Conservation (phyloP, 2,329 filamentous ascomycete genomes). For the Venturia aucupariae region DNA sequence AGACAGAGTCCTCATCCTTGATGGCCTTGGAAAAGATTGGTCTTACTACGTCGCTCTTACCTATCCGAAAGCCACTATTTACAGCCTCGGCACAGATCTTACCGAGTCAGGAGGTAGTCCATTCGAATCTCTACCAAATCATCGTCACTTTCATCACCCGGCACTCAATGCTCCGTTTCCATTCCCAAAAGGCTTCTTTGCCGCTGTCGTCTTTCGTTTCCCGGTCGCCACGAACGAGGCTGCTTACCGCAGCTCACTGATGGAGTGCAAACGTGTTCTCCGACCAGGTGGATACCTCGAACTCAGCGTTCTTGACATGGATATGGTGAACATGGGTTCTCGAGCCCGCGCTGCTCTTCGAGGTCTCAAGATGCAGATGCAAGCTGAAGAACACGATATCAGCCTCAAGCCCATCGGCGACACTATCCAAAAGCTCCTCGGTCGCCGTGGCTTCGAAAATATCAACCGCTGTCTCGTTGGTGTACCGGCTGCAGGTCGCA, state of each 20-base stretch:
- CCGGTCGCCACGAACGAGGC: constrained; percentile 59
- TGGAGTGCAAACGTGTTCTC: constrained; percentile 67
- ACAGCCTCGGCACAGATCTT: constrained; percentile 49
- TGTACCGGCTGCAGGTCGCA: constrained; percentile 56
- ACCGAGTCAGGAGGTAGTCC: constrained; percentile 32
- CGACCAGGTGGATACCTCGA: constrained; percentile 74
- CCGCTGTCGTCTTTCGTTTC: constrained; percentile 68
- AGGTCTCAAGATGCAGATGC: constrained; percentile 61
- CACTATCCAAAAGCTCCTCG: constrained; percentile 55
- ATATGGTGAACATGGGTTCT: constrained; percentile 74
- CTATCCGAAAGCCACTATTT: constrained; percentile 65
- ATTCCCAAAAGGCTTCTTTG: constrained; percentile 63
- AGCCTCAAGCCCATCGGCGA: constrained; percentile 48
- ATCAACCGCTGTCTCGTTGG: constrained; percentile 71
- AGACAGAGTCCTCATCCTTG: constrained; percentile 64
- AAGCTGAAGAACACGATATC: constrained; percentile 48
- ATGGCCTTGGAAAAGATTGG: constrained; percentile 85
- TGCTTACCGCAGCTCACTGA: constrained; percentile 61
- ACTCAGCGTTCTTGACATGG: constrained; percentile 66
- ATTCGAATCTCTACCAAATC: constrained; percentile 43
- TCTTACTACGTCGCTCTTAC: constrained; percentile 78
- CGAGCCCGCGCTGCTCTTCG: constrained; percentile 59
- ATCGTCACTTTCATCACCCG: constrained; percentile 17
- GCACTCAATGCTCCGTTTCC: constrained; percentile 15
- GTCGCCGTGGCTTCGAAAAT: constrained; percentile 58